Conservation (phyloP, 805 yeast genomes). For the Torulaspora indica region DNA sequence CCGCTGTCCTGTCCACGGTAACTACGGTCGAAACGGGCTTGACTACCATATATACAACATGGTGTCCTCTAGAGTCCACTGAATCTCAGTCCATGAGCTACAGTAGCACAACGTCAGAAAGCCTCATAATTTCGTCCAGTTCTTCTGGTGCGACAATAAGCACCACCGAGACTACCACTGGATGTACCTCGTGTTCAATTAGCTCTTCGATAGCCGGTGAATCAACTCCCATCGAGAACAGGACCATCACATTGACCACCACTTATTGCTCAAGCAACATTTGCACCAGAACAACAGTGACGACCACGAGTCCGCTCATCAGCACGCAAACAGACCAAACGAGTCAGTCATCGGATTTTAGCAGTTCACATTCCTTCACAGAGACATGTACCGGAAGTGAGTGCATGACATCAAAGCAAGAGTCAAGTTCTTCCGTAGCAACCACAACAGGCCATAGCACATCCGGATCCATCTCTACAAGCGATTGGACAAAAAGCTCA, state of each 20-base stretch:
- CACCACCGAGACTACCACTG: not conserved
- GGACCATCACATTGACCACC: slow-evolving; percentile 2
- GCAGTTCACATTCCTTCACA: not conserved
- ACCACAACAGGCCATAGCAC: not conserved
- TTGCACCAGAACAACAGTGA: not conserved
- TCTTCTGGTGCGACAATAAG: not conserved
- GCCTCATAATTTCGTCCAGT: not conserved
- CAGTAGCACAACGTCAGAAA: not conserved
- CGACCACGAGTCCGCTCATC: not conserved
- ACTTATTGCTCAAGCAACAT: slow-evolving; percentile 2
- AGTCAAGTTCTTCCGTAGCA: not conserved
- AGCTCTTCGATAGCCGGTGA: not conserved
- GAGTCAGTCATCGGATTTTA: not conserved
- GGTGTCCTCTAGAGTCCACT: slow-evolving; percentile 34
- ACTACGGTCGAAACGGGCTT: slow-evolving; percentile 12
- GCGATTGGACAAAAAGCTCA: not conserved
- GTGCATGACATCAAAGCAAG: not conserved
- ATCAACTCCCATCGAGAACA: not conserved
- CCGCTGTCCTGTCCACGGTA: slow-evolving; percentile 4
- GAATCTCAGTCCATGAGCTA: not conserved
- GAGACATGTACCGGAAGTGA: not conserved
- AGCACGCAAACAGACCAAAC: not conserved
- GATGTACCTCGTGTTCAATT: not conserved
- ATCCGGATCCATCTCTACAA: not conserved
- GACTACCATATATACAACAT: slow-evolving; percentile 33